Conservation (phyloP, 306 rosid genomes). For the Ziziphus jujuba region DNA sequence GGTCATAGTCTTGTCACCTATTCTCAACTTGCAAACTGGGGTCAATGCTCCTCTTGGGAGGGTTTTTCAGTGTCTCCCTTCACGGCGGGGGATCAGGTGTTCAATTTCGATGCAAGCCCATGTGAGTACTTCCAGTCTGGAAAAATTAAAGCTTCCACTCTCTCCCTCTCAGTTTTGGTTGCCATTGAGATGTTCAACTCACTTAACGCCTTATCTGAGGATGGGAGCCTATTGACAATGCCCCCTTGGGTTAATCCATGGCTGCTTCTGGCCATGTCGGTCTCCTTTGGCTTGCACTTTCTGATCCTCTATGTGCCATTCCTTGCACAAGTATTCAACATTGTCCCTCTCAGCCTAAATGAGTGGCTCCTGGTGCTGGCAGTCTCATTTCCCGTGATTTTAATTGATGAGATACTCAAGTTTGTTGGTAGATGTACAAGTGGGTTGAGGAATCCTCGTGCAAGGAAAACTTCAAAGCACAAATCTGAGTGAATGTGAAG, state of each 20-base stretch:
- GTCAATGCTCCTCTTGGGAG: slow-evolving; percentile 65
- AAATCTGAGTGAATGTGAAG: slow-evolving; percentile 49
- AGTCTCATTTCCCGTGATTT: slow-evolving; percentile 37
- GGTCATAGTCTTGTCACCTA: slow-evolving; percentile 74
- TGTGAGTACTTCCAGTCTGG: slow-evolving; percentile 67
- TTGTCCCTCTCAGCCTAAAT: slow-evolving; percentile 61
- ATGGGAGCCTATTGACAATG: slow-evolving; percentile 78
- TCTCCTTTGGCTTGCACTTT: slow-evolving; percentile 78
- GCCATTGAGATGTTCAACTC: slow-evolving; percentile 89
- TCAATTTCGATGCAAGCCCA: slow-evolving; percentile 45
- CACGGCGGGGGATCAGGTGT: slow-evolving; percentile 51
- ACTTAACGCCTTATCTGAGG: slow-evolving; percentile 77
- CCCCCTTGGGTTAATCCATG: slow-evolving; percentile 92
- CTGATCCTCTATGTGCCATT: slow-evolving; percentile 78
- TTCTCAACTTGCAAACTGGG: slow-evolving; percentile 81
- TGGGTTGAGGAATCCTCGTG: slow-evolving; percentile 26
- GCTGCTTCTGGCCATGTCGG: slow-evolving; percentile 82
- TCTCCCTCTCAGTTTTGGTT: slow-evolving; percentile 80
- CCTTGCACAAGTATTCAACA: slow-evolving; percentile 68
- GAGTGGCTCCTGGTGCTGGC: slow-evolving; percentile 49
- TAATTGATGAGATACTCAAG: slow-evolving; percentile 39
- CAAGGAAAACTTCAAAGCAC: slow-evolving; percentile 44
- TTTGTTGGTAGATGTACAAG: slow-evolving; percentile 37
- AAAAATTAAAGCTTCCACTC: slow-evolving; percentile 76
- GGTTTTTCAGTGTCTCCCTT: slow-evolving; percentile 70